Percentiles rank a stretch among this genome's conserved stretches.
These are phyloP conservation scores for Elongisporangium anandrum DNA, from an alignment of 352 stramenopile genomes.

Conservation along the genomic window DNA sequence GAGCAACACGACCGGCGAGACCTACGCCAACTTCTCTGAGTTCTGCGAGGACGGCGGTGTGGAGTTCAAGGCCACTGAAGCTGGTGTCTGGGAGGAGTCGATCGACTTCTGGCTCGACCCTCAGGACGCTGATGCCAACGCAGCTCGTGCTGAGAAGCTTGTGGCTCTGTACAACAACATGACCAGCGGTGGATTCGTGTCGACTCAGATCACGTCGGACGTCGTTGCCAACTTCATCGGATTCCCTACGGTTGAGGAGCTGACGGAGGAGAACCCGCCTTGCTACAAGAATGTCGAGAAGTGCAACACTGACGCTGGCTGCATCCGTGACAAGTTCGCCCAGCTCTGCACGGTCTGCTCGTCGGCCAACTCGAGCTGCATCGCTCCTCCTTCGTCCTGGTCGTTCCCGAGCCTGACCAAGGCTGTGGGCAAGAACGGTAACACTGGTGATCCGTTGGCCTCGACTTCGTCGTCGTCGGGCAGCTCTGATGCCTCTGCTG, in stretches of 20 bases:
- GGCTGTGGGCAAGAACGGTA: slow-evolving; percentile 42
- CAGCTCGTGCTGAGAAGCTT: slow-evolving; percentile 36
- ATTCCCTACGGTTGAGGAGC: slow-evolving; percentile 41
- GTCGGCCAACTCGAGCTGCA: slow-evolving; percentile 22
- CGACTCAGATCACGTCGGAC: slow-evolving; percentile 24
- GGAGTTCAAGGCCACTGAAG: slow-evolving; percentile 32
- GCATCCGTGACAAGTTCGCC: slow-evolving; percentile 52
- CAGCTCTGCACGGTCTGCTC: slow-evolving; percentile 62
- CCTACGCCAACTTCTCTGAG: slow-evolving; percentile 55
- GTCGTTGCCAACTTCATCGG: slow-evolving; percentile 41
- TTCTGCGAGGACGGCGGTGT: slow-evolving; percentile 61
- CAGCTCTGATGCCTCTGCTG: too few species aligned
- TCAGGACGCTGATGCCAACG: slow-evolving; percentile 51
- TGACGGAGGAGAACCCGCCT: slow-evolving; percentile 46
- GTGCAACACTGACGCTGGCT: slow-evolving; percentile 48
- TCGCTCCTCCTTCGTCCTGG: slow-evolving; percentile 34
- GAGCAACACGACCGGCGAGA: slow-evolving; percentile 46
- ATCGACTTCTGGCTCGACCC: slow-evolving; percentile 69
- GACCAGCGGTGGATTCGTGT: slow-evolving; percentile 29
- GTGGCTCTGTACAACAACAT: slow-evolving; percentile 54
- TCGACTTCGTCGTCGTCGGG: too few species aligned
- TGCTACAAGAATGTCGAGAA: slow-evolving; percentile 65
- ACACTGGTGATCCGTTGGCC: slow-evolving; percentile 16
- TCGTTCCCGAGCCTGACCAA: slow-evolving; percentile 43
- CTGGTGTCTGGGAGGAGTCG: slow-evolving; percentile 41